Percentiles rank a stretch among this genome's conserved stretches.
phyloP scores from a whole-genome alignment of 768 basidiomycete species.

The Mycena haematopus region DNA sequence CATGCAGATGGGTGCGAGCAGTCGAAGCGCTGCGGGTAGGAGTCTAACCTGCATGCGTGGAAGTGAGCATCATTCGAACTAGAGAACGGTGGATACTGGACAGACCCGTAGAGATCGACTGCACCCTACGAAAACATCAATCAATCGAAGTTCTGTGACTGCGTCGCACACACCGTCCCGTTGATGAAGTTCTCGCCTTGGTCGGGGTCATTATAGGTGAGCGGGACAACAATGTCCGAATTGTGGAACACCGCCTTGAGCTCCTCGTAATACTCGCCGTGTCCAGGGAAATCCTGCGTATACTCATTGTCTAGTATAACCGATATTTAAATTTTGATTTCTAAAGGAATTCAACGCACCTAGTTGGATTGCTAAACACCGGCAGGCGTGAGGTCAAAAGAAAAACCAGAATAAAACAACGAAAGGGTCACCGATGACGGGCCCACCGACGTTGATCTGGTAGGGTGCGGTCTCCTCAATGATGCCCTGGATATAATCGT shows the following conservation, averaged over 20 bases:
- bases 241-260: slow-evolving; percentile 61
- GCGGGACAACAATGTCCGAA: slow-evolving; percentile 68
- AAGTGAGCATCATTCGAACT: neutral
- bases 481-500: slow-evolving; percentile 71
- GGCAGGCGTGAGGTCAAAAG: neutral
- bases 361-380: slow-evolving; percentile 18
- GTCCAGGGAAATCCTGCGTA: slow-evolving; percentile 52
- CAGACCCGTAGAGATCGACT: slow-evolving; percentile 77
- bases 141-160: no score
- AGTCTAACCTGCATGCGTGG: slow-evolving; percentile 53
- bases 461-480: slow-evolving; percentile 64
- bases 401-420: slow-evolving; percentile 47
- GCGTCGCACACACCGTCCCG: slow-evolving; percentile 65
- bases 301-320: slow-evolving; percentile 74
- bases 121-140: slow-evolving; percentile 56
- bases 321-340: neutral
- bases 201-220: slow-evolving; percentile 78
- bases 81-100: no score
- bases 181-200: slow-evolving; percentile 67
- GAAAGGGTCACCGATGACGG: slow-evolving; percentile 62
- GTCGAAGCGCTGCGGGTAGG: slow-evolving; percentile 82
- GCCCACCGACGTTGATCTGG: slow-evolving; percentile 77
- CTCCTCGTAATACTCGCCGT: slow-evolving; percentile 65
- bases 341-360: neutral
- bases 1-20: slow-evolving; percentile 76